Evolutionary conservation across 768 basidiomycete species (phyloP), one percentile per base, ranked within the genome.

Genomic region (Auricularia sp.): DNA sequence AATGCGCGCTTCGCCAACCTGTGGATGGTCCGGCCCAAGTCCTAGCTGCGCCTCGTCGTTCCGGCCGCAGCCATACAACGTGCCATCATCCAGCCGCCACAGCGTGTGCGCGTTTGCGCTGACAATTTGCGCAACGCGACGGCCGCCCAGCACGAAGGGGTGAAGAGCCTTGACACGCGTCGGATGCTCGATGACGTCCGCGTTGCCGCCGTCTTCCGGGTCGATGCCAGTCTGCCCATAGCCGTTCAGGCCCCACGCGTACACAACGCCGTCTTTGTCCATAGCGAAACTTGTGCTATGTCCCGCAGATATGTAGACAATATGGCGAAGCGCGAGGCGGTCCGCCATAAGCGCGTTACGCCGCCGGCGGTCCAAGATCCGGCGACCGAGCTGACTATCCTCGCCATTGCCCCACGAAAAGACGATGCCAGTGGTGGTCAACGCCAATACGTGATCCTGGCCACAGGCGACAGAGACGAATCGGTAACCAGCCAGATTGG

Each of bases 221-320:
- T 85, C 81, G 64, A 84, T 76, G 24, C 84, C 89, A 3, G 80
- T 80, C 68, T 96, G 85, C 67, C 90, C 86, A 65, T 88, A 84
- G 42, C 90, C 79, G 75, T 98, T 97, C 66, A 94, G 79, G n/a
- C 96, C 96, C 96, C 96, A 98, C 13, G 85, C 93, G 87, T 88
- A 98, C 8, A 96, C 89, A 61, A 82, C 84, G 35, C 93, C 94
- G 5, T 80, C 77, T 63, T 89, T 83, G 73, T 94, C 89, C 65
- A 98, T 85, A 2, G 94, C 95, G 71, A 97, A 98, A 0, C 93
- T 95, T 71, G 92, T 89, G 75, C 86, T 91, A 62, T 82, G 82
- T 6, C 96, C 95, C 0, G 93, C 83, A 3, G 93, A 93, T 67
- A 98, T 78, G 51, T 76, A 77, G 13, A 87, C 85, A n/a, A 87